Evolutionary conservation across 495 filamentous ascomycete species (phyloP).

Genomic region (Tuber umbilicatum): DNA sequence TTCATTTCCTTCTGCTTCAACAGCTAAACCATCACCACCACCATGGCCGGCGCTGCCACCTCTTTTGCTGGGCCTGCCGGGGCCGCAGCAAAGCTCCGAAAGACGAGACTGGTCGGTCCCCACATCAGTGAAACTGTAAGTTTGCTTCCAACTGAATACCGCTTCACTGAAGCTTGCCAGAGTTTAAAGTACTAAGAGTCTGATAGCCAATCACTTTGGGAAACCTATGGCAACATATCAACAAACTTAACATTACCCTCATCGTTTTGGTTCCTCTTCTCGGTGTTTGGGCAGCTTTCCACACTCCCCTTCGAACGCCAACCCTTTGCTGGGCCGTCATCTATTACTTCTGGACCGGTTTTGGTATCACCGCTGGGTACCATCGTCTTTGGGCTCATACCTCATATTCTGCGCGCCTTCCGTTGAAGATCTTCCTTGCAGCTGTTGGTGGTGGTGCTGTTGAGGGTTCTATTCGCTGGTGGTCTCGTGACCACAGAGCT

Average conservation of each 20-base stretch:
- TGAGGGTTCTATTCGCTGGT: slow-evolving; percentile 95
- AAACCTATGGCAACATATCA: slow-evolving; percentile 97
- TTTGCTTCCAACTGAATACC: neutral
- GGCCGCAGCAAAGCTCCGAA: slow-evolving; percentile 26
- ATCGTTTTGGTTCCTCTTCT: slow-evolving; percentile 77
- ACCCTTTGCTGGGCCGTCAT: slow-evolving; percentile 73
- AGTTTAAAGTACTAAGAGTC: slow-evolving; percentile 9
- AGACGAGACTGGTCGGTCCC: slow-evolving; percentile 30
- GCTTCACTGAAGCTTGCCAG: neutral
- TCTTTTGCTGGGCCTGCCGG: slow-evolving; percentile 16
- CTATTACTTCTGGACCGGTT: slow-evolving; percentile 89
- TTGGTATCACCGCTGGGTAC: slow-evolving; percentile 85
- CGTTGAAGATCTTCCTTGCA: slow-evolving; percentile 87
- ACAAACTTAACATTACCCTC: slow-evolving; percentile 85
- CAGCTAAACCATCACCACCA: neutral
- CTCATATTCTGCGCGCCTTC: slow-evolving; percentile 82
- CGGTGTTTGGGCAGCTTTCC: slow-evolving; percentile 70
- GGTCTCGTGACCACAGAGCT: slow-evolving; percentile 90
- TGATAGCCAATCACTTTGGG: slow-evolving; percentile 60
- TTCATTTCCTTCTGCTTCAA: neutral
- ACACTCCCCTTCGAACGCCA: slow-evolving; percentile 68
- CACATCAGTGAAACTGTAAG: slow-evolving; percentile 40
- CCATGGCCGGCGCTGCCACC: slow-evolving; percentile 20
- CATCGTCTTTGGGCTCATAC: slow-evolving; percentile 93
- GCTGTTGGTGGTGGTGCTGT: slow-evolving; percentile 89